Conservation (phyloP, 192 early-diverging fungal species). For the Mortierella claussenii region DNA sequence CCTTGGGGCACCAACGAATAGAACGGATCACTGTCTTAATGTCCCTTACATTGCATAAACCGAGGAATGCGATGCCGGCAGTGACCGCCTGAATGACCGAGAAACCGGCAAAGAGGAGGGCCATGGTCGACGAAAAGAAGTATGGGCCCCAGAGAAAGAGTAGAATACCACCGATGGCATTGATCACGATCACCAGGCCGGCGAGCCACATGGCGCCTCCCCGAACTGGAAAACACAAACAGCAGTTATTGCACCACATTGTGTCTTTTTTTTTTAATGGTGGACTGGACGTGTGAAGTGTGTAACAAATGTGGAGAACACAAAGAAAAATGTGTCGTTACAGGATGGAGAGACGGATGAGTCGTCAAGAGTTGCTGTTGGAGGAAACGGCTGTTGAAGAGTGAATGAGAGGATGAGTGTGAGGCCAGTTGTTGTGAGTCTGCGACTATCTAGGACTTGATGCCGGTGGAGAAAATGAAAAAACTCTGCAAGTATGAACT, state of each 20-base stretch:
- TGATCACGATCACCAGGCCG: constrained; percentile 22
- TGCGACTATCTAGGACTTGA: too few species aligned
- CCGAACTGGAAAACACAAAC: constrained; percentile 49
- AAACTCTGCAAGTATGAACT: too few species aligned
- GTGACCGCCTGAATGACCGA: constrained; percentile 30
- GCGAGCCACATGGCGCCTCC: constrained; percentile 47
- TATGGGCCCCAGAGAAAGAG: constrained; percentile 48
- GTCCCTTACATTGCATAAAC: constrained; percentile 41
- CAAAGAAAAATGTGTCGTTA: constrained; percentile 1
- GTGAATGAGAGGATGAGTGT: too few species aligned
- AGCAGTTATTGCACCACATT: constrained; percentile 55
- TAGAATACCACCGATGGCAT: constrained; percentile 33
- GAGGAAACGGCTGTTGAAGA: too few species aligned
- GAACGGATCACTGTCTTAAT: too few species aligned
- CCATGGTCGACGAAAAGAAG: constrained; percentile 44
- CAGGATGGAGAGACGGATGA: not conserved
- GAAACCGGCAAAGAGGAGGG: constrained; percentile 46
- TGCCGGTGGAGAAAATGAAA: too few species aligned
- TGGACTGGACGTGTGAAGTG: too few species aligned
- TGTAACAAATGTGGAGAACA: not conserved
- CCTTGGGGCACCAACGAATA: too few species aligned
- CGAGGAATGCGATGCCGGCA: constrained; percentile 44
- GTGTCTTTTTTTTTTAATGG: too few species aligned
- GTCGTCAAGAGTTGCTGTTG: not conserved
- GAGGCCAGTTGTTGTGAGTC: too few species aligned